Evolutionary conservation across 2,329 filamentous ascomycete species (phyloP), one percentile per base, ranked within the genome.

Genomic region (Penicillium sp.): DNA sequence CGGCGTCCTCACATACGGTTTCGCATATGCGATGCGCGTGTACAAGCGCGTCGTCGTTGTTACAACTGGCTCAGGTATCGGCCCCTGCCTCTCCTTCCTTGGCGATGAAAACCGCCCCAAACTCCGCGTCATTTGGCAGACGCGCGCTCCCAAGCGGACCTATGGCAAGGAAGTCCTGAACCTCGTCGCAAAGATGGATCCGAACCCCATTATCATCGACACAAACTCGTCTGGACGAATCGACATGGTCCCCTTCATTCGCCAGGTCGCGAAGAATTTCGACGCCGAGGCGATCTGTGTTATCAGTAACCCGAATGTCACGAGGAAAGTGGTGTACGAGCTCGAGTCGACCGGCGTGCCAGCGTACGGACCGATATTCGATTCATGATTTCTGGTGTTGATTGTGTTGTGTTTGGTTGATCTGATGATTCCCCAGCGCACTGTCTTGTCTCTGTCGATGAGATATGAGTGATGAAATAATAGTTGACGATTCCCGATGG

Each of bases 291-390:
- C 89, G 2, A 88, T 92, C 44, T 88, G 91, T 70, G 84, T 92
- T 63, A 89, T 93, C 69, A 88, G 87, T 59, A 93, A 92, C 72
- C 86, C 88, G 61, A 83, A 77, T 60, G 83, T 91, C 38, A 92
- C 90, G 19, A 83, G 83, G 70, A 86, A 86, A 77, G 82, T 92
- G 1, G 89, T 92, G 0, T 90, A 88, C 71, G 88, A 84, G 8
- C 77, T 93, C 55, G 89, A 92, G 76, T 83, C 81, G 44, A 81
- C 88, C 59, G 88, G 89, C 0, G 76, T 92, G 7, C 83, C 86
- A 2, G 89, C 89, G 8, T 92, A 85, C 76, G 91, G 90, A 7
- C 88, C 90, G 8, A 91, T 93, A 68, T 93, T 89, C 79, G 91
- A 93, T 75, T 87, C 85, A 48, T 87, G 72, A 73, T 62, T 26